phyloP scores from a whole-genome alignment of 2,329 filamentous ascomycete genomes.

The Exophiala oligosperma region DNA sequence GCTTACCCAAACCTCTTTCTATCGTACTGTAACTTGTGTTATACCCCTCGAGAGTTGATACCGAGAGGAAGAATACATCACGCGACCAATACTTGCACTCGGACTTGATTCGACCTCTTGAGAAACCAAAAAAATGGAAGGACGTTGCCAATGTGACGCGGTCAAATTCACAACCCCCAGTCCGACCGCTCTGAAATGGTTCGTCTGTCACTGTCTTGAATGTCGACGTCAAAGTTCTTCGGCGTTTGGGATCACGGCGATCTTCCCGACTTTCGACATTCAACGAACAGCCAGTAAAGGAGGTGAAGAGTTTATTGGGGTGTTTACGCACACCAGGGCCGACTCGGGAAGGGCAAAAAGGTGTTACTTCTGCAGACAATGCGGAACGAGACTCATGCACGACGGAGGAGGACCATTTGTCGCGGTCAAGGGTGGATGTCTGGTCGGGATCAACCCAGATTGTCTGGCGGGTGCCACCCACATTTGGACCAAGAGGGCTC shows the following conservation, averaged over 20 bases:
- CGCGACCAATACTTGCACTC: too few species aligned
- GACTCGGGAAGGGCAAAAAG: conserved; percentile 58
- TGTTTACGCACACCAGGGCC: conserved; percentile 56
- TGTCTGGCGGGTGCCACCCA: conserved; percentile 62
- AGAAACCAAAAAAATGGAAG: conserved; percentile 49
- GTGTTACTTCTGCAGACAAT: conserved; percentile 67
- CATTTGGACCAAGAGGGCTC: conserved; percentile 67
- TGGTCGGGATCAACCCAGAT: conserved; percentile 62
- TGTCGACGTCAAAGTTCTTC: conserved; percentile 67
- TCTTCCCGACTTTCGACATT: conserved; percentile 66
- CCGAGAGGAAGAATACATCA: too few species aligned
- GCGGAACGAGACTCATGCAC: conserved; percentile 66
- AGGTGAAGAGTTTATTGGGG: conserved; percentile 24
- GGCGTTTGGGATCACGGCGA: conserved; percentile 68
- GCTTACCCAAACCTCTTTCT: too few species aligned
- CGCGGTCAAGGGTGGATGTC: conserved; percentile 66
- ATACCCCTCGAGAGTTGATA: too few species aligned
- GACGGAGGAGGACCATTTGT: conserved; percentile 59
- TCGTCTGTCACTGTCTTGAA: conserved; percentile 69
- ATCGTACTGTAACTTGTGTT: too few species aligned
- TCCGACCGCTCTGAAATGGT: conserved; percentile 61
- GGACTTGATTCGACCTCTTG: too few species aligned
- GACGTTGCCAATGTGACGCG: conserved; percentile 64
- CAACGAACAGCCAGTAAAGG: conserved; percentile 35
- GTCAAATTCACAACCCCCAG: conserved; percentile 64